Conservation (phyloP, 495 filamentous ascomycete species). For the Cudoniella acicularis region DNA sequence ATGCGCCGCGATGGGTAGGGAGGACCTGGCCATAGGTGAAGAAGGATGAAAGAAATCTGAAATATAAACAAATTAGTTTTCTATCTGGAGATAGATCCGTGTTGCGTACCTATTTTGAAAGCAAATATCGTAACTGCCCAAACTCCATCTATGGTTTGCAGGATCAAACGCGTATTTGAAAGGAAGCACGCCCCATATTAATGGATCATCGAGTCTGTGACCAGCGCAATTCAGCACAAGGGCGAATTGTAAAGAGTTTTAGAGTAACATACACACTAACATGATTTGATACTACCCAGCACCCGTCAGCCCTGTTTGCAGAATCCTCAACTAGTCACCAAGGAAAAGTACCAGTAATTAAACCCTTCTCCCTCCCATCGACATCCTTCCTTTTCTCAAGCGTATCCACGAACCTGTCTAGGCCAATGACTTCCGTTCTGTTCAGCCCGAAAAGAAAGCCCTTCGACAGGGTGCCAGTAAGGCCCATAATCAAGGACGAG, state of each 20-base stretch:
- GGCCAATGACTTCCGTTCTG: slow-evolving; percentile 60
- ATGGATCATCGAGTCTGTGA: slow-evolving; percentile 82
- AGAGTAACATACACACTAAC: slow-evolving; percentile 79
- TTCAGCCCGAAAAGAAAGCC: slow-evolving; percentile 48
- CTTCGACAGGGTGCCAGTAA: slow-evolving; percentile 39
- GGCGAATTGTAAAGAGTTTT: background rate
- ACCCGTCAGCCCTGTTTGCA: slow-evolving; percentile 4
- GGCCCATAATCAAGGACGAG: slow-evolving; percentile 52
- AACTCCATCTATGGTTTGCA: slow-evolving; percentile 74
- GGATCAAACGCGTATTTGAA: slow-evolving; percentile 63
- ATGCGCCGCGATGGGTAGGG: slow-evolving; percentile 74
- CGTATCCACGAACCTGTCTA: slow-evolving; percentile 70
- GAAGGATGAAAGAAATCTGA: slow-evolving; percentile 58
- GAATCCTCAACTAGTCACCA: background rate
- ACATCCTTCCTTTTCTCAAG: slow-evolving; percentile 69
- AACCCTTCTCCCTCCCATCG: slow-evolving; percentile 64
- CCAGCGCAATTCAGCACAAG: slow-evolving; percentile 1
- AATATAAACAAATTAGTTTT: background rate
- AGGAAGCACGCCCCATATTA: slow-evolving; percentile 88
- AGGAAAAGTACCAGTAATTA: slow-evolving; percentile 69
- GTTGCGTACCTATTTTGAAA: slow-evolving; percentile 61
- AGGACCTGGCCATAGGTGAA: slow-evolving; percentile 86
- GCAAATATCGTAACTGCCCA: slow-evolving; percentile 92
- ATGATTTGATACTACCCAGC: slow-evolving; percentile 80
- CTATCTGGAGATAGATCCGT: background rate